Percentiles rank a stretch among this genome's conserved stretches.
phyloP scores from a whole-genome alignment of 768 basidiomycete genomes.

The Pulveroboletus ravenelii region DNA sequence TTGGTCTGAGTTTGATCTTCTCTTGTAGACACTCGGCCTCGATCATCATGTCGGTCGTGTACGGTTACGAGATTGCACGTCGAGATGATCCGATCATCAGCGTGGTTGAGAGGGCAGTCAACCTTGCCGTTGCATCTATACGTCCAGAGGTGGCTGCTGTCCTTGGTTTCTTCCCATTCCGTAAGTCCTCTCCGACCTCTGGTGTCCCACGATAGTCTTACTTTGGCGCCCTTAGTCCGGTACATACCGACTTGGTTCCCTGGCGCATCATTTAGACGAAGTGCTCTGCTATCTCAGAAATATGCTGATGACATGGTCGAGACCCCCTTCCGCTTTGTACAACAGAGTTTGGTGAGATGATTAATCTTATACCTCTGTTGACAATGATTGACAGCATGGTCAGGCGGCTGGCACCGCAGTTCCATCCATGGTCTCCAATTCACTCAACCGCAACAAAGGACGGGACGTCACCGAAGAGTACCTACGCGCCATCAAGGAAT shows the following conservation, averaged over 20 bases:
- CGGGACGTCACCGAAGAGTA: slow-evolving; percentile 4
- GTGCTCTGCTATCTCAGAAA: slow-evolving; percentile 20
- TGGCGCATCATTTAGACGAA: slow-evolving; percentile 33
- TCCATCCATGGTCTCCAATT: slow-evolving; percentile 27
- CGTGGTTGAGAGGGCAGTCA: slow-evolving; percentile 23
- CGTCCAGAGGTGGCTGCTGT: slow-evolving; percentile 29
- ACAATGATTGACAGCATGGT: not conserved
- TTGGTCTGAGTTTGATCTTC: not conserved
- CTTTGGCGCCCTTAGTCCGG: slow-evolving; percentile 22
- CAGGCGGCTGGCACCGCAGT: slow-evolving; percentile 23
- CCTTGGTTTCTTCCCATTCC: slow-evolving; percentile 35
- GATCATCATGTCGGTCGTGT: slow-evolving; percentile 30
- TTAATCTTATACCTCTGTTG: not conserved
- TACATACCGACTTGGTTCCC: slow-evolving; percentile 39
- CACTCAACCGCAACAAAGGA: slow-evolving; percentile 11
- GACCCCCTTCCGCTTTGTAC: slow-evolving; percentile 31
- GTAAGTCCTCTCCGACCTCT: slow-evolving; percentile 17
- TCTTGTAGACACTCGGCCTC: slow-evolving; percentile 20
- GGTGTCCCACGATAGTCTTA: not conserved
- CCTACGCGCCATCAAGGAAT: slow-evolving; percentile 24
- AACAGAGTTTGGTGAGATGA: slow-evolving; percentile 29
- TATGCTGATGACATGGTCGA: slow-evolving; percentile 23
- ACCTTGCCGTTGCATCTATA: slow-evolving; percentile 18
- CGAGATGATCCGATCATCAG: slow-evolving; percentile 25
- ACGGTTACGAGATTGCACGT: slow-evolving; percentile 25